These are phyloP conservation scores for Coemansia sp. DNA, from an alignment of 192 early-diverging fungal species.

Conservation along the genomic window DNA sequence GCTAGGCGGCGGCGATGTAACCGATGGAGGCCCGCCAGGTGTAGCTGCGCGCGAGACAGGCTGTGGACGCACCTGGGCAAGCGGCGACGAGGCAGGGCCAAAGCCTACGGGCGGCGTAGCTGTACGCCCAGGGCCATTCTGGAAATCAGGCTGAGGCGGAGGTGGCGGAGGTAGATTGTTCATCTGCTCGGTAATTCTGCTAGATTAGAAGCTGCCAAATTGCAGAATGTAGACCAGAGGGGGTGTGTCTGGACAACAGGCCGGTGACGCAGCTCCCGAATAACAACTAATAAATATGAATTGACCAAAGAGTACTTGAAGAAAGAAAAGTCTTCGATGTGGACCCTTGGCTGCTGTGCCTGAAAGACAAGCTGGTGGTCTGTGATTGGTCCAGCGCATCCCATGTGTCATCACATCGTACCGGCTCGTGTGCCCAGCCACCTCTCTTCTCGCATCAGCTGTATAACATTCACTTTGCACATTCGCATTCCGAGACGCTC, in stretches of 20 bases:
- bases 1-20: constrained; percentile 15
- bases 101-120: constrained; percentile 50
- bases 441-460: background rate
- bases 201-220: background rate
- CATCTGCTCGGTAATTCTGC: constrained; percentile 14
- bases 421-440: background rate
- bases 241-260: constrained; percentile 2
- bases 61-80: constrained; percentile 47
- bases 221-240: background rate
- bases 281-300: background rate
- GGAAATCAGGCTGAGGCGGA: constrained; percentile 21
- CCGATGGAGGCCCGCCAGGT: constrained; percentile 22
- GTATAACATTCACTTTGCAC: background rate
- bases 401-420: background rate
- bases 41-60: constrained; percentile 45
- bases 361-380: constrained; percentile 7
- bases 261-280: background rate
- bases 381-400: constrained; percentile 40
- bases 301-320: background rate
- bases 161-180: constrained; percentile 32
- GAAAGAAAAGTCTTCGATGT: background rate
- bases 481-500: background rate
- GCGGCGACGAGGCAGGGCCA: constrained; percentile 51
- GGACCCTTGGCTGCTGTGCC: background rate
- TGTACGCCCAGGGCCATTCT: constrained; percentile 22